A percentile compares a stretch with the other conserved stretches of the same genome.
Conservation (phyloP, 1,284 basidiomycete species). For the Volvariella volvacea region DNA sequence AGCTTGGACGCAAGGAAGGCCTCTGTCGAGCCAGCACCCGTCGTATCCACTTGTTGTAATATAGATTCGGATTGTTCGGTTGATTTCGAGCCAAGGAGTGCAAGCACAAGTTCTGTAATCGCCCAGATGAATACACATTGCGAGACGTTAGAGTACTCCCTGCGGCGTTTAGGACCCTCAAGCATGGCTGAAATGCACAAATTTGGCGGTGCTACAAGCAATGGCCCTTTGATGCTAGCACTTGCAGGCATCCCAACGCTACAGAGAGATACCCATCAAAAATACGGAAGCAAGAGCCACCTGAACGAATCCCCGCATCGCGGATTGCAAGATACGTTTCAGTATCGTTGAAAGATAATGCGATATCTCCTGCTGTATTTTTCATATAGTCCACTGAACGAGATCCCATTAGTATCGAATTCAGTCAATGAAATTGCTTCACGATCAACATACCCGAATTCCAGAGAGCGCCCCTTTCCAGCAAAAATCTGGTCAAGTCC, state of each 20-base stretch:
- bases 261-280: constrained; percentile 1
- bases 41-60: constrained; percentile 50
- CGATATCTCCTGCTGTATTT: constrained; percentile 84
- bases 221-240: no score
- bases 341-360: constrained; percentile 76
- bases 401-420: constrained; percentile 4
- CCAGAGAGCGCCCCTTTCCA: constrained; percentile 88
- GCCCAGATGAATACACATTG: background rate
- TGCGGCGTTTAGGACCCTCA: no score
- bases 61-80: constrained; percentile 28
- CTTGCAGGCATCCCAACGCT: no score
- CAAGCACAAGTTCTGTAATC: constrained; percentile 55
- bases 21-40: constrained; percentile 69
- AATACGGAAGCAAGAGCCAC: constrained; percentile 33
- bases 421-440: background rate
- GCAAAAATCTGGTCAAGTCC: constrained; percentile 56
- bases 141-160: no score
- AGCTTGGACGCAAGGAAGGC: constrained; percentile 73
- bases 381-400: constrained; percentile 65
- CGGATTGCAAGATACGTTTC: constrained; percentile 72
- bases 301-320: constrained; percentile 83
- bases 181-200: no score
- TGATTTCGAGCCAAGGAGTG: constrained; percentile 45
- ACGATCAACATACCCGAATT: constrained; percentile 59
- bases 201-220: no score